These are phyloP conservation scores for Cryphonectria parasitica DNA, from an alignment of 2,329 filamentous ascomycete genomes.

Conservation along the genomic window DNA sequence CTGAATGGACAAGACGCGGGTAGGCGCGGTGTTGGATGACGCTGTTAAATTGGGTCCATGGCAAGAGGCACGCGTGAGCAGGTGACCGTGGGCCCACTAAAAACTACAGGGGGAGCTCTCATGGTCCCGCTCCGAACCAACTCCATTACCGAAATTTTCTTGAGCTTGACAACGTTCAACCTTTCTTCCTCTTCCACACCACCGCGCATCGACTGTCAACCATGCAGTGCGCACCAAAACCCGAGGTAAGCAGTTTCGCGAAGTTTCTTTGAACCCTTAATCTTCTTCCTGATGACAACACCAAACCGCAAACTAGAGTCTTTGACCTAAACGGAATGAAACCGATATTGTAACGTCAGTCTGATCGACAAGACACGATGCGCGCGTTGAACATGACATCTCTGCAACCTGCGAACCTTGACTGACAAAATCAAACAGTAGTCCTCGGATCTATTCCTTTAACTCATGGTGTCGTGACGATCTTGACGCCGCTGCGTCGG, in stretches of 20 bases:
- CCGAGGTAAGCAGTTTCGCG: slow-evolving; percentile 27
- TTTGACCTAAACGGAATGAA: slow-evolving; percentile 88
- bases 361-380: slow-evolving; percentile 53
- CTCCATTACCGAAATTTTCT: slow-evolving; percentile 17
- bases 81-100: slow-evolving; percentile 14
- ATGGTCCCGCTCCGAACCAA: slow-evolving; percentile 12
- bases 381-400: slow-evolving; percentile 26
- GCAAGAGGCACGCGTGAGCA: slow-evolving; percentile 10
- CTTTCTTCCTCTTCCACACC: slow-evolving; percentile 19
- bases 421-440: slow-evolving; percentile 25
- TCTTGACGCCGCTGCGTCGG: slow-evolving; percentile 4
- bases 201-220: slow-evolving; percentile 27
- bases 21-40: slow-evolving; percentile 18
- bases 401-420: slow-evolving; percentile 12
- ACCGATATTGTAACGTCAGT: slow-evolving; percentile 90
- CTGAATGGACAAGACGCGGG: slow-evolving; percentile 15
- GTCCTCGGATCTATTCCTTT: slow-evolving; percentile 11
- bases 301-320: slow-evolving; percentile 95
- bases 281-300: slow-evolving; percentile 73
- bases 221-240: slow-evolving; percentile 20
- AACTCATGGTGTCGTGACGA: not conserved
- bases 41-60: not conserved
- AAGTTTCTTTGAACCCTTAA: slow-evolving; percentile 26
- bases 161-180: slow-evolving; percentile 7
- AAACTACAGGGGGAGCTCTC: slow-evolving; percentile 15